Base-by-base conservation (phyloP, 176 grass and related monocot species). In the Tuctoria greenei region DNA sequence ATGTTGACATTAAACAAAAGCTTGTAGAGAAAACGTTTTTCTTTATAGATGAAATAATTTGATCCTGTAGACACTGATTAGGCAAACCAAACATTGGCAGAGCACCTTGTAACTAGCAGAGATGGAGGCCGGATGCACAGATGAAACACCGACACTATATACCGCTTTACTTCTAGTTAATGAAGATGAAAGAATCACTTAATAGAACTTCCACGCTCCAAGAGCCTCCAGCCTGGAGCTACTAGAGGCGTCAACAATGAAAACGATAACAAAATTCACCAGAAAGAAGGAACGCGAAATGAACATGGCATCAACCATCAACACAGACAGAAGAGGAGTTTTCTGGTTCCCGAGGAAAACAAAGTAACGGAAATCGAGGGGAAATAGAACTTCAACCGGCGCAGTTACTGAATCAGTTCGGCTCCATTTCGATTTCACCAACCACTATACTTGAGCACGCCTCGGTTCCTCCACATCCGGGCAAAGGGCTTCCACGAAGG, bases 221-320 rank as follows among this genome's bases (percentile, higher is more conserved):
- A 41, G 64, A 40, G 56, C 26, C n/a, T 27, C 58, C 35, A 67
- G 34, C 15, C 28, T 59, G 55, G 15, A 68, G 16, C 10, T 77
- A 41, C 40, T 21, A 61, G 38, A 34, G 73, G 21, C 35, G 23
- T 25, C 24, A 9, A 74, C 24, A 51, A 24, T 13, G 68, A 66
- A 81, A 3, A 68, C 5, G 24, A 1, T 16, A 12, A 34, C 20
- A 27, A 39, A 64, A 60, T 60, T 77, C 59, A 59, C 40, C 5
- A 21, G 49, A 59, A 82, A 12, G 7, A 14, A 74, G 20, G 46
- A 57, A 64, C 23, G 66, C 41, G 5, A 50, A 27, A 66, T 39
- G 66, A 54, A 64, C 58, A 61, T 58, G 70, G 47, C 56, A 70
- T 24, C 61, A 37, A 60, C 15, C 56, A 70, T 24, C 61, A 37